Evolutionary conservation across 1,284 basidiomycete species (phyloP).

Genomic region (Clitocybe nebularis): DNA sequence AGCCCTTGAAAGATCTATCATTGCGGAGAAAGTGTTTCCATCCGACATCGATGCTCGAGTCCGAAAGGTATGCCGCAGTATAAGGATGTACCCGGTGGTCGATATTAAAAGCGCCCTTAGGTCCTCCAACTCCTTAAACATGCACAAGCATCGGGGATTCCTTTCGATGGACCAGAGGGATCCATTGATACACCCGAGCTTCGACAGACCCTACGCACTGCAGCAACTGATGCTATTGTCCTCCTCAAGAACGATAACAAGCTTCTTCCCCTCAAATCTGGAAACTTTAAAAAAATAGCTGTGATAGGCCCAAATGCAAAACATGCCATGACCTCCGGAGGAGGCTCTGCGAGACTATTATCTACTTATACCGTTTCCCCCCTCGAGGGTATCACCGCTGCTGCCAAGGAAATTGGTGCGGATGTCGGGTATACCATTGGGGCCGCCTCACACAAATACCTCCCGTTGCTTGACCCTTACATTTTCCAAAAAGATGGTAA

Average conservation of each 20-base stretch:
- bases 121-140: conserved; percentile 35
- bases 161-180: conserved; percentile 38
- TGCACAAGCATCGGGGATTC: conserved; percentile 37
- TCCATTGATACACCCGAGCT: conserved; percentile 40
- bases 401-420: conserved; percentile 35
- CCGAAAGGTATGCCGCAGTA: conserved; percentile 25
- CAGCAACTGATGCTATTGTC: conserved; percentile 42
- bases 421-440: conserved; percentile 34
- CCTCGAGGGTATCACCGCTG: conserved; percentile 41
- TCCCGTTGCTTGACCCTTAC: conserved; percentile 33
- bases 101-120: conserved; percentile 22
- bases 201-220: conserved; percentile 35
- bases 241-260: conserved; percentile 46
- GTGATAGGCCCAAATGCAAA: conserved; percentile 61
- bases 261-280: conserved; percentile 36
- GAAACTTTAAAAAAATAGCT: conserved; percentile 38
- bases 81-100: not conserved
- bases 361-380: conserved; percentile 46
- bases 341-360: conserved; percentile 47
- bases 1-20: conserved; percentile 36
- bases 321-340: conserved; percentile 45
- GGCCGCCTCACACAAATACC: conserved; percentile 32
- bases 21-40: conserved; percentile 36
- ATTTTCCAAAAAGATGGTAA: conserved; percentile 26
- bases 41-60: conserved; percentile 35